A percentile compares a stretch with the other conserved stretches of the same genome.
Conservation (phyloP, 345 rosid species). For the Eucalyptus guilfoylei region DNA sequence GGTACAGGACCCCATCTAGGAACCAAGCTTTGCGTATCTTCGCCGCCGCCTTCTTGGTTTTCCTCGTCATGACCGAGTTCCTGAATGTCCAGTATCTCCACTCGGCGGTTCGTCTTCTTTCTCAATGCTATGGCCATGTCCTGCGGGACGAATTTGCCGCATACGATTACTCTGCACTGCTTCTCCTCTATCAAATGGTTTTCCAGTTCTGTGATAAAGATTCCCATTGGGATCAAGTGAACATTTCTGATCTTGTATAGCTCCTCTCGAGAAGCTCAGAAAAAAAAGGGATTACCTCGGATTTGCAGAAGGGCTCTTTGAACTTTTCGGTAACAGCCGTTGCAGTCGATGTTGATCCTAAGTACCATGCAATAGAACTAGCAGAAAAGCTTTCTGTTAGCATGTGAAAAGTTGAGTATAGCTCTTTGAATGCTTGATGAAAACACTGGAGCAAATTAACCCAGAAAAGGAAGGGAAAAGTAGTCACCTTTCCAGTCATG, state of each 20-base stretch:
- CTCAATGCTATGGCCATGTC: conserved; percentile 38
- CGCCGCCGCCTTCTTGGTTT: neutral
- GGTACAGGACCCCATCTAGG: neutral
- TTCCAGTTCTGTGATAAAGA: conserved; percentile 15
- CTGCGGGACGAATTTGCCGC: conserved; percentile 22
- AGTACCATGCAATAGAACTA: conserved; percentile 28
- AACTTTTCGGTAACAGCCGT: conserved; percentile 38
- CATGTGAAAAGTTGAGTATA: neutral
- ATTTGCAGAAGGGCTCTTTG: conserved; percentile 25
- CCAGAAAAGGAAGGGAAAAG: neutral
- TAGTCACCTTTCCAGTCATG: neutral
- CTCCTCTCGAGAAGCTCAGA: neutral
- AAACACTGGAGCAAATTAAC: neutral
- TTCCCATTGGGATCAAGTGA: neutral
- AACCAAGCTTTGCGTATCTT: neutral
- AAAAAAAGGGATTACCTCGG: conserved; percentile 4
- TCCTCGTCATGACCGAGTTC: neutral
- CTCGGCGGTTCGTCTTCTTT: conserved; percentile 39
- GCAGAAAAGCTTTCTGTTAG: neutral
- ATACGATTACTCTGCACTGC: conserved; percentile 19
- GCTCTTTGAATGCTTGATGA: neutral
- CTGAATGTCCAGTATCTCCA: conserved; percentile 36
- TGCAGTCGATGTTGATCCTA: conserved; percentile 43
- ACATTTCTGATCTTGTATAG: neutral
- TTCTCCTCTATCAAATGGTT: conserved; percentile 29